Base-by-base conservation (phyloP, 306 rosid genomes). In the Cucurbita moschata region DNA sequence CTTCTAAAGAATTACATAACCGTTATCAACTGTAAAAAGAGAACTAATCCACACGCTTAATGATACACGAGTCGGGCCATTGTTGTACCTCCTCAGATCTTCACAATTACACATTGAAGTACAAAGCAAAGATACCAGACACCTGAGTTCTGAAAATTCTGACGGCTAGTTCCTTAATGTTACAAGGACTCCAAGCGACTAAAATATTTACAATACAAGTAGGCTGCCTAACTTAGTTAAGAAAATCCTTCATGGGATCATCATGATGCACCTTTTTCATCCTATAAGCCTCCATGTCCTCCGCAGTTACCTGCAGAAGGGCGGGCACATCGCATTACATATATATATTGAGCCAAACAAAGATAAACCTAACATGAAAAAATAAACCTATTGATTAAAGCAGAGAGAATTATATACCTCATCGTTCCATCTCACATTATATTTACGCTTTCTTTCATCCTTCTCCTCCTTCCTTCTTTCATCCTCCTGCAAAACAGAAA, bases 381-480 rank as follows among this genome's bases (percentile, higher is more conserved):
- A n/a, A 40, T 35, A 3, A 44, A 47, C 21, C 44, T 19, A 44
- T 19, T 26, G 49, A 59, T 52, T 19, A 23, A 64, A 35, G 26
- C 19, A n/a, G 15, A 18, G 13, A 0, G 15, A 35, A 16, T 18
- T 8, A 0, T 49, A 10, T 80, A 85, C 89, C 88, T 83, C 84
- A 42, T 84, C 86, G 62, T 83, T 80, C 88, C 87, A 86, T 73
- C 73, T 77, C 47, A 82, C 87, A 43, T 89, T 83, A 62, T 82
- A 83, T 61, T 89, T 85, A 42, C 81, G 85, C 71, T 89, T 87
- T 69, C 88, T 82, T 67, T 87, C 92, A 40, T 87, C 87, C 77
- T 68, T 86, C 83, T 86, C 96, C 76, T 87, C 92, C 56, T 59
- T 79, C 79, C 71, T 89, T 52, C 85, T 85, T 74, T 80, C 78